Conservation (phyloP, 192 early-diverging fungal genomes). For the Rhizoclosmatium globosum region DNA sequence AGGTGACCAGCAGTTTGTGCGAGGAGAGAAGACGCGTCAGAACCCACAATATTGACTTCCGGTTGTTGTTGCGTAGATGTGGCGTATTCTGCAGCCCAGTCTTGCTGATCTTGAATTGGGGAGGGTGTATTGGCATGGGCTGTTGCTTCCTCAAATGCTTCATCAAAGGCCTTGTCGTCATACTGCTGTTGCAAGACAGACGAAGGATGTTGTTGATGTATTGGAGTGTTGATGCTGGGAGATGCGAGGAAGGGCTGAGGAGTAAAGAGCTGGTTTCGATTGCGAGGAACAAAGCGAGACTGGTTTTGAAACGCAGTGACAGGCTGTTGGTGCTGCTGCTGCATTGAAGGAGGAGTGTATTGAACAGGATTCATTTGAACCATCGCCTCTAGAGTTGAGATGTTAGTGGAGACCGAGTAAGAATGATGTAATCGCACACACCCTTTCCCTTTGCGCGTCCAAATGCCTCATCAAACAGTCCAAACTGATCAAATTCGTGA, state of each 20-base stretch:
- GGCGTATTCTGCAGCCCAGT: conserved; percentile 65
- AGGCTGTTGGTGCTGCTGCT: background rate
- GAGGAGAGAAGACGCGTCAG: conserved; percentile 69
- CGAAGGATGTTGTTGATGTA: background rate
- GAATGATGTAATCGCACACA: background rate
- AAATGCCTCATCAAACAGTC: conserved; percentile 11
- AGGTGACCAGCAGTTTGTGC: conserved; percentile 84
- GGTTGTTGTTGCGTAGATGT: conserved; percentile 38
- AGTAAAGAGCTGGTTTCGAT: background rate
- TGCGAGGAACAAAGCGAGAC: background rate
- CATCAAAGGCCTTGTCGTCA: conserved; percentile 35
- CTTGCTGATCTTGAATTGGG: conserved; percentile 45
- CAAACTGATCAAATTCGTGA: conserved; percentile 15
- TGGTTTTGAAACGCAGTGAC: no score
- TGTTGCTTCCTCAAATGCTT: conserved; percentile 47
- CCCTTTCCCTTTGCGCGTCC: background rate
- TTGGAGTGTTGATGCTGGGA: background rate
- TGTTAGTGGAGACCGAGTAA: background rate
- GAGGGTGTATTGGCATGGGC: conserved; percentile 1
- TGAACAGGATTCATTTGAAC: no score
- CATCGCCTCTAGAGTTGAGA: background rate
- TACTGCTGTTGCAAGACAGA: background rate
- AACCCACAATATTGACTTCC: conserved; percentile 35
- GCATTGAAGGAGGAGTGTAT: background rate
- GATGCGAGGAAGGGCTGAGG: background rate